Evolutionary conservation across 768 basidiomycete species (phyloP).

Genomic region (Saitozyma podzolica): DNA sequence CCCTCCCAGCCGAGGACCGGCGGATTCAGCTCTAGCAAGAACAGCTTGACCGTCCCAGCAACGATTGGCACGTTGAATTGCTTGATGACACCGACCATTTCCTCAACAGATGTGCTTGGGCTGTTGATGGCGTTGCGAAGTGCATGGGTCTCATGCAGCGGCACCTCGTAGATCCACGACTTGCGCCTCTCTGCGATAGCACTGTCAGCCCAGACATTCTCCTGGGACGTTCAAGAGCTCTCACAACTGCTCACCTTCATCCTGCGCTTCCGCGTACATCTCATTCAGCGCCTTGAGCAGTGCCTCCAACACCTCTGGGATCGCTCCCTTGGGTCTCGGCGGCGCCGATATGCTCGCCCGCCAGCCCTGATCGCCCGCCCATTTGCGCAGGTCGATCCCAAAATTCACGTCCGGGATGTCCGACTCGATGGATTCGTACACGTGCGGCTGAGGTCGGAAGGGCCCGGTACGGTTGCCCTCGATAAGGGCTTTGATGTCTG

Average conservation of each 20-base stretch:
- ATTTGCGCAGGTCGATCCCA: conserved; percentile 85
- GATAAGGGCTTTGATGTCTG: conserved; percentile 69
- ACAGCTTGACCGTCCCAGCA: conserved; percentile 80
- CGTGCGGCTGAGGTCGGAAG: conserved; percentile 79
- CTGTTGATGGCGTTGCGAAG: conserved; percentile 80
- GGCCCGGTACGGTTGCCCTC: conserved; percentile 92
- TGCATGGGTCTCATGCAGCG: conserved; percentile 76
- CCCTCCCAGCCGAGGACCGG: conserved; percentile 81
- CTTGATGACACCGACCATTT: conserved; percentile 61
- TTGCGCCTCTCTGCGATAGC: conserved; percentile 69
- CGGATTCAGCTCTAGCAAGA: conserved; percentile 86
- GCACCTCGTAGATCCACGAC: conserved; percentile 89
- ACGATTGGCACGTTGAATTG: conserved; percentile 84
- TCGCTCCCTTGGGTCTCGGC: conserved; percentile 57
- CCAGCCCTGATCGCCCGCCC: conserved; percentile 76
- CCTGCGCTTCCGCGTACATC: conserved; percentile 65
- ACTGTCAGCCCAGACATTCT: background rate
- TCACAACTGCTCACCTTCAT: conserved; percentile 60
- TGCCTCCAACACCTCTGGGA: conserved; percentile 73
- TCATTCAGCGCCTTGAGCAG: conserved; percentile 66
- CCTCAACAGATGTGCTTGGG: conserved; percentile 53
- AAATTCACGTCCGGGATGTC: conserved; percentile 82
- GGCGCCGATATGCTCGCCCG: conserved; percentile 52
- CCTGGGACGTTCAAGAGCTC: too few species aligned
- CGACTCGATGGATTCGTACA: conserved; percentile 68